These are phyloP conservation scores for Onygenales sp. DNA, from an alignment of 2,329 filamentous ascomycete species.

Conservation along the genomic window DNA sequence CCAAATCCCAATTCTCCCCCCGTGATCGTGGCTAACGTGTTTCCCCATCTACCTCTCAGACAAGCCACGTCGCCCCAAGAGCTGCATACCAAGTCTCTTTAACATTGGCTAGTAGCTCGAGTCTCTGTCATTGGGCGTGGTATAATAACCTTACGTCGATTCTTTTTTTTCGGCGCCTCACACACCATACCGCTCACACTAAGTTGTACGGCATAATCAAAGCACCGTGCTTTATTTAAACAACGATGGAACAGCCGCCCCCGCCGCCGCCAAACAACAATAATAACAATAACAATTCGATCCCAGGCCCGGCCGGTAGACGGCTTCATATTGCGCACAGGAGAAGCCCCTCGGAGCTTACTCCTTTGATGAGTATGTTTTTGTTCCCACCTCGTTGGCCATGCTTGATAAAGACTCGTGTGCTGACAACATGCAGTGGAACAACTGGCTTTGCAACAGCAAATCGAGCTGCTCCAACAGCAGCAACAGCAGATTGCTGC, in stretches of 20 bases:
- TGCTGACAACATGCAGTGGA: constrained; percentile 55
- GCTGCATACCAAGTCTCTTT: background rate
- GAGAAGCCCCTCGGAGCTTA: constrained; percentile 86
- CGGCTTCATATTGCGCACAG: constrained; percentile 89
- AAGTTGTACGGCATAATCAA: background rate
- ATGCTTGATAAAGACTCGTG: background rate
- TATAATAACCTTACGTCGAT: constrained; percentile 1
- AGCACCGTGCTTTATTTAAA: background rate
- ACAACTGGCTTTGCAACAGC: constrained; percentile 87
- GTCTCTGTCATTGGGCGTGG: constrained; percentile 1
- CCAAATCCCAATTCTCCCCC: background rate
- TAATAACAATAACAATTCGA: constrained; percentile 42
- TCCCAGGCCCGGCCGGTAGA: constrained; percentile 63
- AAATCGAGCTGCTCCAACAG: constrained; percentile 89
- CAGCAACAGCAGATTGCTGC: constrained; percentile 97
- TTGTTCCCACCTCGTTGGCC: constrained; percentile 1
- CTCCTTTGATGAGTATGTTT: constrained; percentile 84
- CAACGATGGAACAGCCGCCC: background rate
- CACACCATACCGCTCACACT: background rate
- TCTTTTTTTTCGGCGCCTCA: background rate
- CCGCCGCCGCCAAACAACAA: constrained; percentile 39
- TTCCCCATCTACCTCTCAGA: background rate
- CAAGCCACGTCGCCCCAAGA: constrained; percentile 1
- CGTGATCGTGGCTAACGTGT: background rate
- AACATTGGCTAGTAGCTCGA: background rate